Percentiles rank a stretch among this genome's conserved stretches.
Evolutionary conservation across 176 grass and related monocot species (phyloP).

Genomic region (Oryza rufipogon): DNA sequence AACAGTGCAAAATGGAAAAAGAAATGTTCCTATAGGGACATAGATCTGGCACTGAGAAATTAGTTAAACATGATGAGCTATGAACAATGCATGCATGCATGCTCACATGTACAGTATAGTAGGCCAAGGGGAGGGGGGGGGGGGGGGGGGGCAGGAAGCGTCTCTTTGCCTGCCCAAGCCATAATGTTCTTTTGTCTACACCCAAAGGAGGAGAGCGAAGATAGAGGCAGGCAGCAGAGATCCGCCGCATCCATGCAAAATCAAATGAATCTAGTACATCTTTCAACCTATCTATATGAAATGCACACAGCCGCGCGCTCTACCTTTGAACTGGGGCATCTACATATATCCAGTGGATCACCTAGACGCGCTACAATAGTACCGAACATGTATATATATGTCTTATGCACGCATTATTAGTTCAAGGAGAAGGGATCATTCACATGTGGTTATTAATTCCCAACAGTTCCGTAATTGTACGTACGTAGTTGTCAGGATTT

Average conservation of each 20-base stretch:
- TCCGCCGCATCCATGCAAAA: constrained; percentile 24
- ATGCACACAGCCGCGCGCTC: constrained; percentile 3
- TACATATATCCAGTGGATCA: background rate
- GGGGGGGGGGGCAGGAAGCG: constrained; percentile 15
- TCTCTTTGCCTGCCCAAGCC: constrained; percentile 48
- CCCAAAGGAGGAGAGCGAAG: constrained; percentile 7
- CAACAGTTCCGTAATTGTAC: too few species aligned
- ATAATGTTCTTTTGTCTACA: constrained; percentile 59
- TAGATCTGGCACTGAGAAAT: background rate
- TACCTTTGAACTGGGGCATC: background rate
- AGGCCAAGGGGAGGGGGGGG: background rate
- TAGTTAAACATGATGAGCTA: constrained; percentile 17
- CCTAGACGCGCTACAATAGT: background rate
- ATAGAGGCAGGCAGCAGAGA: constrained; percentile 19
- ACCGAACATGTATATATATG: background rate
- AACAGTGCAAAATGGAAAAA: background rate
- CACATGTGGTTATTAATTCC: too few species aligned
- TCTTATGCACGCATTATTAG: too few species aligned
- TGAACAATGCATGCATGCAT: constrained; percentile 1
- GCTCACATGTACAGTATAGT: background rate
- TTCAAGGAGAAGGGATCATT: too few species aligned
- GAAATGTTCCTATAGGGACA: background rate
- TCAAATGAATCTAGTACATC: background rate
- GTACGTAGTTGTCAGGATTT: background rate
- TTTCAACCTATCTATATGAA: background rate